A percentile compares a stretch with the other conserved stretches of the same genome.
These are phyloP conservation scores for Lobosporangium transversale DNA, from an alignment of 192 early-diverging fungal genomes.

Conservation along the genomic window DNA sequence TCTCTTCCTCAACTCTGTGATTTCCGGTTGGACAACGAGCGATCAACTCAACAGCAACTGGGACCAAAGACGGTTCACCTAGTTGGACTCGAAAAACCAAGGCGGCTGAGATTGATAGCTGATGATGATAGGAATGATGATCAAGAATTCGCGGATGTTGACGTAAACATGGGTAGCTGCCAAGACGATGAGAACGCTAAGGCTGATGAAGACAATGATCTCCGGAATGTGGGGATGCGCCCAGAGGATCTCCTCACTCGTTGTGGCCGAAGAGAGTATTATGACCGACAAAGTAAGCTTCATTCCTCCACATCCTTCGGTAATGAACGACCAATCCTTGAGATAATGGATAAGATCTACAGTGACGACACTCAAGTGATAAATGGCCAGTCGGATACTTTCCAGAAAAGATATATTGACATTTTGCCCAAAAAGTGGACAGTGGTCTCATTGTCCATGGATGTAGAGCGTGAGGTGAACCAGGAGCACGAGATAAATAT, in stretches of 20 bases:
- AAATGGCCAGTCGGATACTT: constrained; percentile 39
- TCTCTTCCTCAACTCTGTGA: too few relatives aligned
- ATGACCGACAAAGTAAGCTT: constrained; percentile 8
- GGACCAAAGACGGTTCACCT: constrained; percentile 4
- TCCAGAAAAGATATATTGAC: constrained; percentile 62
- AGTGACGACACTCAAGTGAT: constrained; percentile 43
- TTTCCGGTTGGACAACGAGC: too few relatives aligned
- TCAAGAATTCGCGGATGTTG: neutral
- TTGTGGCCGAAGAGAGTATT: constrained; percentile 17
- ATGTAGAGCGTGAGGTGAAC: constrained; percentile 67
- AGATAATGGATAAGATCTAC: constrained; percentile 44
- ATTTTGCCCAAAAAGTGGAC: constrained; percentile 77
- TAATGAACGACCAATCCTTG: constrained; percentile 36
- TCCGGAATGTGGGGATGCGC: neutral
- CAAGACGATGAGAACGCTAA: too few relatives aligned
- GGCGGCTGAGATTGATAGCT: constrained; percentile 7
- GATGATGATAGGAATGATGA: neutral
- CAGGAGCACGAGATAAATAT: too few relatives aligned
- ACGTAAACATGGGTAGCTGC: too few relatives aligned
- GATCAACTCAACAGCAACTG: neutral
- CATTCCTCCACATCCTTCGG: constrained; percentile 27
- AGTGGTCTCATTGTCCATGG: constrained; percentile 82
- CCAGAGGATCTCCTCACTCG: neutral
- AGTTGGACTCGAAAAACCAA: constrained; percentile 28
- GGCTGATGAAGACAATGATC: neutral